Evolutionary conservation across 352 stramenopile genomes (phyloP), one percentile per base, ranked within the genome.

Genomic region (Hyaloperonospora brassicae): DNA sequence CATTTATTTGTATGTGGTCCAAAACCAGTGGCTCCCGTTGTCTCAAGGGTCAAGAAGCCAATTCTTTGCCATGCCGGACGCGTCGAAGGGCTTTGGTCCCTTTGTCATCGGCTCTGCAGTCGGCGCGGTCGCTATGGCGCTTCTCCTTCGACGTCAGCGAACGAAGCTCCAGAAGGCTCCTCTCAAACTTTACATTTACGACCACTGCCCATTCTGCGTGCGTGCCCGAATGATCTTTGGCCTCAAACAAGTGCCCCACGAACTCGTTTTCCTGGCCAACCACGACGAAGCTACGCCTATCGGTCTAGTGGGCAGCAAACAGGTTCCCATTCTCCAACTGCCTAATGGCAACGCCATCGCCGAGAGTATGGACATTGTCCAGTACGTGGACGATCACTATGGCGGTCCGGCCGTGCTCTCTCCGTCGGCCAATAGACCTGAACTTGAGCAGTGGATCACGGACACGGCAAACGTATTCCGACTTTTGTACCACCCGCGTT

Each of bases 281-380:
- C 68, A 83, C 55, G 76, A 86, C 58, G 72, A 84, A 42, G 56
- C 59, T 36, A 83, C 72, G 22, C 72, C 76, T 22, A 73, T 79
- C 38, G 55, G 53, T 6, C 62, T 83, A 2, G 68, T 83, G 4
- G 72, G 72, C 22, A 55, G 57, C n/a, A 83, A 83, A 55, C 62
- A 76, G 22, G 70, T 62, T 7, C 76, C 76, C 4, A 86, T 86
- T 46, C 50, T 86, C 30, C 59, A 76, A 40, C 53, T 75, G 40
- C 17, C 69, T 54, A 47, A 70, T 66, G 73, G 62, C 10, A 59
- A 60, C 23, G 66, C 72, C 2, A 72, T 84, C 46, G 54, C 70
- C 0, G 76, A 86, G 59, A 78, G 64, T 50, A 66, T 84, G 62
- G 76, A 86, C 47, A 86, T 86, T 55, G 73, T 86, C 43, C 57